These are phyloP conservation scores for Kazachstania martiniae DNA, from an alignment of 805 yeast genomes.

Conservation along the genomic window DNA sequence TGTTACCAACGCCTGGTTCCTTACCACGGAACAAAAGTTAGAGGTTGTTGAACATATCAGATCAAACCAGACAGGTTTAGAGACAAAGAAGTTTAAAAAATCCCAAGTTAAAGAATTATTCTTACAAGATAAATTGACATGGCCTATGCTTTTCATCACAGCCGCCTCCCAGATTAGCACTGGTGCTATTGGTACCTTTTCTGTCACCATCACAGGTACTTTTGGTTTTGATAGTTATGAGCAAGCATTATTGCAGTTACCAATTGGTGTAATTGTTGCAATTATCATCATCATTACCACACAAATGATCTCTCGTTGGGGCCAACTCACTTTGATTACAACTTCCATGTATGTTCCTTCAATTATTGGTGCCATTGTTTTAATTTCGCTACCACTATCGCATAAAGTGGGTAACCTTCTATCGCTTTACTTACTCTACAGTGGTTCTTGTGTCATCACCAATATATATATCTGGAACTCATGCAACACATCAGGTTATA, in stretches of 20 bases:
- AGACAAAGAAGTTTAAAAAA: constrained; percentile 35
- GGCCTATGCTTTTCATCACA: constrained; percentile 40
- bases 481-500: constrained; percentile 52
- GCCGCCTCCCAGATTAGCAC: constrained; percentile 38
- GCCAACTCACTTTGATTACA: constrained; percentile 29
- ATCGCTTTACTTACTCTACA: constrained; percentile 40
- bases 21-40: constrained; percentile 31
- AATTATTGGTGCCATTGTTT: constrained; percentile 39
- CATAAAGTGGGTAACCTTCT: constrained; percentile 37
- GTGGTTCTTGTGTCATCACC: constrained; percentile 48
- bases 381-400: constrained; percentile 28
- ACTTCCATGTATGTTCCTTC: constrained; percentile 36
- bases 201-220: constrained; percentile 40
- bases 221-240: constrained; percentile 38
- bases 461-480: constrained; percentile 52
- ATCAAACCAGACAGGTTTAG: constrained; percentile 41
- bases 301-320: constrained; percentile 28
- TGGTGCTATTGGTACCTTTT: constrained; percentile 43
- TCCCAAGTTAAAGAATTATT: constrained; percentile 39
- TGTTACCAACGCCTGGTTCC: constrained; percentile 32
- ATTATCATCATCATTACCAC: constrained; percentile 32
- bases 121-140: constrained; percentile 36
- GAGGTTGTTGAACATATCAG: constrained; percentile 40
- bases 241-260: constrained; percentile 44
- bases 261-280: constrained; percentile 43